A percentile compares a stretch with the other conserved stretches of the same genome.
phyloP scores from a whole-genome alignment of 2,329 filamentous ascomycete species.

The Penicillium sp. region DNA sequence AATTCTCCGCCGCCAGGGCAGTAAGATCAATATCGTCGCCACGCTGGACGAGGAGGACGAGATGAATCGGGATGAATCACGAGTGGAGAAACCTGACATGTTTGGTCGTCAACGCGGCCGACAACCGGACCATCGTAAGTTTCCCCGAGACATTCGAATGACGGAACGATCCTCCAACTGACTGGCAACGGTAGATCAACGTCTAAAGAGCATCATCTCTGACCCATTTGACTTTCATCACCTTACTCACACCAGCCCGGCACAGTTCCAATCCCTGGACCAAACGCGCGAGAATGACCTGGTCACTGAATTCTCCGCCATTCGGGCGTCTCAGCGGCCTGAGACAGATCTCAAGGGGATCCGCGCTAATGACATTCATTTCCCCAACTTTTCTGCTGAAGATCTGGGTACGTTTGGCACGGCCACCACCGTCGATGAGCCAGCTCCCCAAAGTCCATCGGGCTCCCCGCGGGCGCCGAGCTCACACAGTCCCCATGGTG shows the following conservation, averaged over 20 bases:
- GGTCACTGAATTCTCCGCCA: conserved; percentile 49
- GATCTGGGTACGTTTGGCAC: conserved; percentile 22
- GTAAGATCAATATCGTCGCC: conserved; percentile 42
- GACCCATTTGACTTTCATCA: conserved; percentile 61
- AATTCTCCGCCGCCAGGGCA: conserved; percentile 45
- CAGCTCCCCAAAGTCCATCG: conserved; percentile 28
- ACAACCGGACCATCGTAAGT: conserved; percentile 36
- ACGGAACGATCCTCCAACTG: neutral
- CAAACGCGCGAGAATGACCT: conserved; percentile 49
- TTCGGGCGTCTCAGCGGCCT: conserved; percentile 49
- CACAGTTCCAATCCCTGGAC: conserved; percentile 50
- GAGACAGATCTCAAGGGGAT: conserved; percentile 49
- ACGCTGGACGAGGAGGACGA: conserved; percentile 41
- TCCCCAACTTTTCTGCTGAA: conserved; percentile 32
- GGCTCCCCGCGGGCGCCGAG: conserved; percentile 26
- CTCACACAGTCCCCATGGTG: conserved; percentile 22
- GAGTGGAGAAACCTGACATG: conserved; percentile 29
- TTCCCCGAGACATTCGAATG: neutral
- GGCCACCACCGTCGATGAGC: conserved; percentile 21
- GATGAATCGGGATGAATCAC: conserved; percentile 28
- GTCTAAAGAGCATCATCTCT: conserved; percentile 50
- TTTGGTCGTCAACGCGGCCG: conserved; percentile 31
- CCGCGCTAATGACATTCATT: conserved; percentile 45
- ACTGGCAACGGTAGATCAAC: conserved; percentile 28
- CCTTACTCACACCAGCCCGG: conserved; percentile 53